Evolutionary conservation across 176 grass and related monocot genomes (phyloP), one percentile per base, ranked within the genome.

Genomic region (Urochloa ruziziensis): DNA sequence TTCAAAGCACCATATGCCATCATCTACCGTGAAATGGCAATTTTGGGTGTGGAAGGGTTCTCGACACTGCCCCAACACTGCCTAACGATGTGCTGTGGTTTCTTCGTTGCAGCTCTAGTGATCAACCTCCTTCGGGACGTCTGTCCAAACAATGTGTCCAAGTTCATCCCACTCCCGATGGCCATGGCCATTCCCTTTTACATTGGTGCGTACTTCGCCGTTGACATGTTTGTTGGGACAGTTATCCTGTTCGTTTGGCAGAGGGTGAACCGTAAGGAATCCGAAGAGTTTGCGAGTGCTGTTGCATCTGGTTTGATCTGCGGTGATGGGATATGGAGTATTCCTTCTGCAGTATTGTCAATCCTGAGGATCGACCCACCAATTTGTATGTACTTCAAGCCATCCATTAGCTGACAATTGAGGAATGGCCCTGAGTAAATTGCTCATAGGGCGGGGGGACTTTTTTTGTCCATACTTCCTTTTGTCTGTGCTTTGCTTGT

Each of bases 131-230:
- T 86, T 46, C 69, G 64, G 68, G 94, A 97, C 0, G 18, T 82
- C 13, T 65, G 82, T 10, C 94, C 91, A 24, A 83, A 79, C 70
- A 91, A 78, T 4, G 42, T 94, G 47, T 91, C 94, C 14, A 84
- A 84, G 27, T 97, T 83, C 73, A 94, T 97, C 64, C 94, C 89
- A 0, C 89, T 94, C 73, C 94, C 94, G 4, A 97, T 97, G 91
- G 94, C 91, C 34, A 90, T 97, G 91, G 94, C 91, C n/a, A 61
- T 97, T 15, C 91, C 94, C 13, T 97, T 97, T 74, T 97, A 97
- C 80, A 97, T 97, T 46, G 94, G 94, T 46, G 94, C 91, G 8
- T 94, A 97, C 84, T 94, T 97, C 29, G 94, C 94, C 1, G 90
- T 97, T 0, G 94, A 97, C 58, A 97, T 97, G 94, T 97, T 97